A percentile compares a stretch with the other conserved stretches of the same genome.
Evolutionary conservation across 2,329 filamentous ascomycete genomes (phyloP).

Genomic region (Alternaria panax): DNA sequence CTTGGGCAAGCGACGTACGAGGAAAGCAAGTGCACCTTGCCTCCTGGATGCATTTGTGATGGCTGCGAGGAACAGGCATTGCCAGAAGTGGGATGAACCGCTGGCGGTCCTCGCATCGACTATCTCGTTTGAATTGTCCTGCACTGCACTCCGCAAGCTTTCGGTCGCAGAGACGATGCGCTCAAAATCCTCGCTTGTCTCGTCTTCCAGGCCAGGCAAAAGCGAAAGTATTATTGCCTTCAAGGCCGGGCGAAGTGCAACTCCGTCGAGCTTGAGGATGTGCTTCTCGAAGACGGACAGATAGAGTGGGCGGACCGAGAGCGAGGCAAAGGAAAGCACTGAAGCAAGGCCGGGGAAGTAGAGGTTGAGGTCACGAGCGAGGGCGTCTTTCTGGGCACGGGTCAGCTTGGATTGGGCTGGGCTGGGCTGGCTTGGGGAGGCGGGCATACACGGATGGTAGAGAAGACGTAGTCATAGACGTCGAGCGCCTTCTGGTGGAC

Average conservation of each 20-base stretch:
- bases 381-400: constrained; percentile 65
- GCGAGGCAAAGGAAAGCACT: constrained; percentile 91
- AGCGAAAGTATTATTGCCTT: constrained; percentile 90
- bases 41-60: constrained; percentile 88
- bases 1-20: constrained; percentile 79
- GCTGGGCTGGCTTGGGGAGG: constrained; percentile 12
- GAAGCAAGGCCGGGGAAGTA: constrained; percentile 90
- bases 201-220: constrained; percentile 90
- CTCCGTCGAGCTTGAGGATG: constrained; percentile 74
- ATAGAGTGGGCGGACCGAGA: constrained; percentile 86
- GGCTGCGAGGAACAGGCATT: constrained; percentile 92
- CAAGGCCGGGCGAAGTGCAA: constrained; percentile 81
- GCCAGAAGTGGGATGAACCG: constrained; percentile 93
- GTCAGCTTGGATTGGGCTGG: constrained; percentile 31
- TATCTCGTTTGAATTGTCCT: constrained; percentile 60
- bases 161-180: constrained; percentile 80
- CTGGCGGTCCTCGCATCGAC: constrained; percentile 43
- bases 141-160: constrained; percentile 74
- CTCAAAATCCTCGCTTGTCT: constrained; percentile 97
- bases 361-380: constrained; percentile 82
- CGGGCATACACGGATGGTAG: constrained; percentile 72
- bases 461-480: constrained; percentile 90
- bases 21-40: constrained; percentile 85
- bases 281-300: constrained; percentile 83
- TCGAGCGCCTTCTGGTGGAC: constrained; percentile 98